phyloP scores from a whole-genome alignment of 495 filamentous ascomycete species.

The Achaetomiella virescens region DNA sequence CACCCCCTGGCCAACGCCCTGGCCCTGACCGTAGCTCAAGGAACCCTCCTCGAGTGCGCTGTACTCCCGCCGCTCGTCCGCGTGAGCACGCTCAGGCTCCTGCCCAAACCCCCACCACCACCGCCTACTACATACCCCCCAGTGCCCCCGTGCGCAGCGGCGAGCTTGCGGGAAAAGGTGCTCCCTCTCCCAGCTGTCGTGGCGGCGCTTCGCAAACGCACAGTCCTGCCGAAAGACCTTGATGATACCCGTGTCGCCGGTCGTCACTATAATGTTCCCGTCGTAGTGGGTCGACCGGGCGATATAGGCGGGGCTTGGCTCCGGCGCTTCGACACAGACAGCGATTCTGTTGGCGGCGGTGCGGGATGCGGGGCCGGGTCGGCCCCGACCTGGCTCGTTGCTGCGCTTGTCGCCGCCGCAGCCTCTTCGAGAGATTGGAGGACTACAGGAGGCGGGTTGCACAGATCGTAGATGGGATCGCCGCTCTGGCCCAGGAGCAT shows the following conservation, averaged over 20 bases:
- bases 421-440: constrained; percentile 67
- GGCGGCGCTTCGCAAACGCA: constrained; percentile 54
- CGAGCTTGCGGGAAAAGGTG: constrained; percentile 68
- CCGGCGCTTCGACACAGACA: constrained; percentile 33
- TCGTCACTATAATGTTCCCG: constrained; percentile 89
- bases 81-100: constrained; percentile 58
- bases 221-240: constrained; percentile 95
- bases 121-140: no score
- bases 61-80: constrained; percentile 47
- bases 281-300: constrained; percentile 67
- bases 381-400: constrained; percentile 25
- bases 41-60: constrained; percentile 43
- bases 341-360: not conserved
- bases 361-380: constrained; percentile 27
- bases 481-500: constrained; percentile 72
- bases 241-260: constrained; percentile 81
- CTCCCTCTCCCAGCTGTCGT: constrained; percentile 66
- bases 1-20: no score
- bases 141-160: constrained; percentile 35
- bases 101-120: constrained; percentile 45
- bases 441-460: constrained; percentile 89
- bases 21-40: no score
- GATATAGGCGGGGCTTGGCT: constrained; percentile 58
- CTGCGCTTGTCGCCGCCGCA: constrained; percentile 27
- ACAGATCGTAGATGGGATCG: constrained; percentile 92